Percentiles rank a stretch among this genome's conserved stretches.
Evolutionary conservation across 208 protist species (phyloP).

Genomic region (Trypanosoma congolense): DNA sequence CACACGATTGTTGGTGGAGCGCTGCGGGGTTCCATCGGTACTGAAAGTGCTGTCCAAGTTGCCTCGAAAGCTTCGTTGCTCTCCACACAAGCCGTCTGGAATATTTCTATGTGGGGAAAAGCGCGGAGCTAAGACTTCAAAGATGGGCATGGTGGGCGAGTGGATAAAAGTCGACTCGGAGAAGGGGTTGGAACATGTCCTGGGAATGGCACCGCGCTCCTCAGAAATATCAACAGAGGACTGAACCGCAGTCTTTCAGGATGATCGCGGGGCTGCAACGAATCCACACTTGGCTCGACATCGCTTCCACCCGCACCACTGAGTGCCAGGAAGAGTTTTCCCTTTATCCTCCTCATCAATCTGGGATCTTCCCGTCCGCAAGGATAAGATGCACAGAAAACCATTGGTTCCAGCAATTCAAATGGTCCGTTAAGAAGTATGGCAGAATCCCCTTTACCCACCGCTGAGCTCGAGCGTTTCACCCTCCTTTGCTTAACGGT

Average conservation of each 20-base stretch:
- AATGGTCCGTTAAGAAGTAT: neutral
- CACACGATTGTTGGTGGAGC: neutral
- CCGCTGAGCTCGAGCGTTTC: too few relatives aligned
- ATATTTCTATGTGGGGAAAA: neutral
- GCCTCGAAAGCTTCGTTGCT: neutral
- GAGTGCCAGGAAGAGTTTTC: neutral
- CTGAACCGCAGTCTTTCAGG: too few relatives aligned
- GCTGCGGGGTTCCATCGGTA: neutral
- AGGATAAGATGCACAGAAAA: conserved; percentile 1
- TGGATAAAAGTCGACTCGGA: neutral
- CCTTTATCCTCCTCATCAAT: neutral
- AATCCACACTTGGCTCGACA: neutral
- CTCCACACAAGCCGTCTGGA: neutral
- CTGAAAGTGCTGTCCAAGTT: neutral
- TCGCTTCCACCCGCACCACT: neutral
- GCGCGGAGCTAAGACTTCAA: neutral
- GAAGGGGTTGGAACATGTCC: neutral
- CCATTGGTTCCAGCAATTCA: neutral
- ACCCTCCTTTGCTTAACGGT: neutral
- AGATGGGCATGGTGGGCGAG: neutral
- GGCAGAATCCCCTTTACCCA: too few relatives aligned
- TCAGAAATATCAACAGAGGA: neutral
- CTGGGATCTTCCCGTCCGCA: neutral
- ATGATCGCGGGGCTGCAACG: too few relatives aligned
- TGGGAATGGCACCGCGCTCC: neutral